Evolutionary conservation across 805 yeast species (phyloP), one percentile per base, ranked within the genome.

Genomic region (Cyberlindnera lachancei): DNA sequence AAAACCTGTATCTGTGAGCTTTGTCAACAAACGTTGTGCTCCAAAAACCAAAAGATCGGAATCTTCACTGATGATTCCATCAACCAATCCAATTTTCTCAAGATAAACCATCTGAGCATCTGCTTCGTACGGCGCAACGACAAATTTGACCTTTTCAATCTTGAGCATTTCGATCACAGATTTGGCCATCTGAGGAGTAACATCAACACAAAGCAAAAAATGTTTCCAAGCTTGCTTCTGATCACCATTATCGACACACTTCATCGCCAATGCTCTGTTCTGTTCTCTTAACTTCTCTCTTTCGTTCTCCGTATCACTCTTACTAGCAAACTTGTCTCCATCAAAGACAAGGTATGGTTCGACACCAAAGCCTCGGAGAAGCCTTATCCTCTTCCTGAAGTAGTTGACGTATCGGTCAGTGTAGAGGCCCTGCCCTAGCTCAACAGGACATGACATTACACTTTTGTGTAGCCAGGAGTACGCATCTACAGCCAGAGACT

Each of bases 81-180:
- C 80, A 6, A 86, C 90, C 1, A 75, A 32, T 0, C 90, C 90
- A 0, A 58, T 42, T 37, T 74, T 72, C 52, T 90, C 97, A 26
- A 92, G 65, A 48, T 78, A 86, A 8, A 88, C 97, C 81, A 92
- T 74, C 55, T 92, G 98, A 1, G 98, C 81, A 55, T 92, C 99
- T 1, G 98, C 98, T 59, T 92, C 99, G 53, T 86, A 92, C 0
- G 99, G 99, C 0, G 99, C 97, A 7, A 92, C 98, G 7, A 92
- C 72, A 47, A 73, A 90, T 37, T 66, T 70, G 30, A 92, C 74
- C 1, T 58, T 56, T 28, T 68, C 63, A 11, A 53, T 42, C 43
- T 75, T 76, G 40, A 94, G 65, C 46, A 71, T 79, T 25, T 79
- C 81, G 51, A 88, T 86, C 10, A 90, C 66, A 10, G 85, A 69